Evolutionary conservation across 371 early-diverging fungal species (phyloP).

Genomic region (Mucor lusitanicus): DNA sequence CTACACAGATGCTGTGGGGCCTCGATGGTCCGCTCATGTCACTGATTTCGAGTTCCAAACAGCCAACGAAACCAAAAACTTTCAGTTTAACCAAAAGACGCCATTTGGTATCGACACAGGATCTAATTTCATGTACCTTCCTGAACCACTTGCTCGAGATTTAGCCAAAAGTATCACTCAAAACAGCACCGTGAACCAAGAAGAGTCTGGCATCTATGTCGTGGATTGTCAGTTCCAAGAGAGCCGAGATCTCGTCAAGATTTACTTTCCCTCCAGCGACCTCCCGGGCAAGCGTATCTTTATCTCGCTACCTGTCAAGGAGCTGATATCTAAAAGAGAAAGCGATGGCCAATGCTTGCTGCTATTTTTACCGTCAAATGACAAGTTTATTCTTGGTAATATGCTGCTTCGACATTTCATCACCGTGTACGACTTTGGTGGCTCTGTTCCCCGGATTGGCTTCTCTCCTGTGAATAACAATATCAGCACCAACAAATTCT

Average conservation of each 20-base stretch:
- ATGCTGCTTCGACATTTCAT: conserved; percentile 41
- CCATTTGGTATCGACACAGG: conserved; percentile 45
- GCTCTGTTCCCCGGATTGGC: conserved; percentile 34
- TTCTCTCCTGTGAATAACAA: conserved; percentile 28
- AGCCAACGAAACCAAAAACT: conserved; percentile 10
- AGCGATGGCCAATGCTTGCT: conserved; percentile 30
- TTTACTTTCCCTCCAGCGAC: conserved; percentile 18
- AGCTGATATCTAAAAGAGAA: conserved; percentile 20
- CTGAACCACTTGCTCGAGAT: conserved; percentile 23
- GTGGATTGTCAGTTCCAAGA: conserved; percentile 31
- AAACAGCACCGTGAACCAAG: neutral
- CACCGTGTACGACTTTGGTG: conserved; percentile 49
- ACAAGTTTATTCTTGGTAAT: conserved; percentile 40
- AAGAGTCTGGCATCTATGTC: conserved; percentile 7
- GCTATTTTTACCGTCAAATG: conserved; percentile 26
- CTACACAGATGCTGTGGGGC: neutral
- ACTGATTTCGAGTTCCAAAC: conserved; percentile 27
- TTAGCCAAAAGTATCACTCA: conserved; percentile 24
- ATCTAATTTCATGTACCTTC: conserved; percentile 47
- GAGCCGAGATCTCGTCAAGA: conserved; percentile 14
- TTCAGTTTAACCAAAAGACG: conserved; percentile 19
- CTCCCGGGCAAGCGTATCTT: neutral
- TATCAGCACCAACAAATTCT: neutral
- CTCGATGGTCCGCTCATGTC: conserved; percentile 28
- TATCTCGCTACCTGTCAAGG: conserved; percentile 14